phyloP scores from a whole-genome alignment of 352 stramenopile species.

The Sclerospora graminicola region DNA sequence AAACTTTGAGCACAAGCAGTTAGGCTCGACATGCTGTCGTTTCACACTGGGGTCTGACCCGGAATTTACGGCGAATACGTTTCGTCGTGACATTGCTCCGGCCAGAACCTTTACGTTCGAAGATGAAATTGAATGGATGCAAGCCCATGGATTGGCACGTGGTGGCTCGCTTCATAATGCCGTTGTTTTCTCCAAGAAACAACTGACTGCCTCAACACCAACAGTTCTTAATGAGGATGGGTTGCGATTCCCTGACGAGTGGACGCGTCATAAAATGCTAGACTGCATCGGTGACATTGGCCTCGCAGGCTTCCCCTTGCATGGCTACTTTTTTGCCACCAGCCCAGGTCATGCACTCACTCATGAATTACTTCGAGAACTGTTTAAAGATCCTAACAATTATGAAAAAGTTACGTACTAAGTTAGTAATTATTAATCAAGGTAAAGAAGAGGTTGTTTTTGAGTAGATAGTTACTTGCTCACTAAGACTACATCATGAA shows the following conservation, averaged over 20 bases:
- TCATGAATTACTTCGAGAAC: constrained; percentile 38
- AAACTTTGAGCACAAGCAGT: constrained; percentile 53
- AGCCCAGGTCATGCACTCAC: constrained; percentile 18
- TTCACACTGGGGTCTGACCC: constrained; percentile 29
- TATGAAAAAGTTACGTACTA: constrained; percentile 26
- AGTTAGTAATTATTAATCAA: too few species aligned
- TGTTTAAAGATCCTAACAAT: constrained; percentile 36
- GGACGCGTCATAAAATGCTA: background rate
- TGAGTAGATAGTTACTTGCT: too few species aligned
- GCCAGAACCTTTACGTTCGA: constrained; percentile 69
- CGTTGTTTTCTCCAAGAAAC: constrained; percentile 36
- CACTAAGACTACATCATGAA: too few species aligned
- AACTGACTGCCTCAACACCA: background rate
- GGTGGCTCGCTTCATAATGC: constrained; percentile 58
- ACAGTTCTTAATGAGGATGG: constrained; percentile 34
- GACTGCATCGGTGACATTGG: background rate
- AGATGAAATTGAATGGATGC: constrained; percentile 58
- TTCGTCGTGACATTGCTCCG: constrained; percentile 29
- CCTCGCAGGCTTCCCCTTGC: background rate
- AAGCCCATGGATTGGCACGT: constrained; percentile 31
- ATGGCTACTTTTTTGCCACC: background rate
- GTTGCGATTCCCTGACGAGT: background rate
- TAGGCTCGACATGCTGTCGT: constrained; percentile 32
- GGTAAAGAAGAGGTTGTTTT: too few species aligned
- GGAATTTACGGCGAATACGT: constrained; percentile 15